These are phyloP conservation scores for Coemansia sp. DNA, from an alignment of 192 early-diverging fungal genomes.

Conservation along the genomic window DNA sequence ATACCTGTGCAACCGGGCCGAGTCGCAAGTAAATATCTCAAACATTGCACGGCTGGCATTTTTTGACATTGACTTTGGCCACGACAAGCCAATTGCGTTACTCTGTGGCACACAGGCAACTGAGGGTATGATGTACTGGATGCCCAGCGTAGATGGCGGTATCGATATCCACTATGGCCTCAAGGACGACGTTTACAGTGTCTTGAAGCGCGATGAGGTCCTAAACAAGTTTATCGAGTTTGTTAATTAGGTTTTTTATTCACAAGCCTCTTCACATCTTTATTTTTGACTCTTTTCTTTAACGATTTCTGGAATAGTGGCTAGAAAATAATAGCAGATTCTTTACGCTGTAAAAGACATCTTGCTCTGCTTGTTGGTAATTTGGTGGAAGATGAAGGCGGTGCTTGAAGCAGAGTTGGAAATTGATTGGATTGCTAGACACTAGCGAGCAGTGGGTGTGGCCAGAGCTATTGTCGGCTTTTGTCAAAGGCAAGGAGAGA, in stretches of 20 bases:
- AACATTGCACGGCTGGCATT: conserved; percentile 22
- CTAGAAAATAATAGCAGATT: not conserved
- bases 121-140: not conserved
- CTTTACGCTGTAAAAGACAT: not conserved
- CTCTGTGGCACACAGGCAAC: not conserved
- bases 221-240: not conserved
- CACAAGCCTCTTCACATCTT: not conserved
- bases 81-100: conserved; percentile 7
- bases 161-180: not conserved
- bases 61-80: conserved; percentile 25
- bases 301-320: not conserved
- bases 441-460: too few species aligned
- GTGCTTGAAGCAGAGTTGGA: too few species aligned
- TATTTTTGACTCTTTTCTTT: not conserved
- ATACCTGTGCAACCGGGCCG: conserved; percentile 2
- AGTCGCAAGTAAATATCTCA: conserved; percentile 16
- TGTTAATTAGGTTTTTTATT: not conserved
- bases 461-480: too few species aligned
- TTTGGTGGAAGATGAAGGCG: too few species aligned
- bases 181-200: not conserved
- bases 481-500: too few species aligned
- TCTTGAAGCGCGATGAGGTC: not conserved
- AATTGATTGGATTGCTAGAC: too few species aligned
- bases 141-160: not conserved
- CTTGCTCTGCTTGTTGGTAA: not conserved